Evolutionary conservation across 805 yeast species (phyloP).

Genomic region (Candida xiaguanensis): DNA sequence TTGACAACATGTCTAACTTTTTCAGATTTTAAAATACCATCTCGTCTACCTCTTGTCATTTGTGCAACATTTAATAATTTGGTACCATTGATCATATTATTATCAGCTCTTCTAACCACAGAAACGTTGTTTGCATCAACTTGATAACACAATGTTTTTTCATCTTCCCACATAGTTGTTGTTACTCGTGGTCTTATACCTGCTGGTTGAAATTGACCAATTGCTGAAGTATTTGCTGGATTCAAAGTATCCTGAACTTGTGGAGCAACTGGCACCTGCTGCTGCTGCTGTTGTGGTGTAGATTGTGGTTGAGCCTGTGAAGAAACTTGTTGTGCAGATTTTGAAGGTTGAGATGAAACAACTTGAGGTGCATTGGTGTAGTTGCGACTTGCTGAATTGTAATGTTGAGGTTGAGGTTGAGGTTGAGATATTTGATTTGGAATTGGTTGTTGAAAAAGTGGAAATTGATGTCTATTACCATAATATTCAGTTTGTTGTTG

Average conservation of each 20-base stretch:
- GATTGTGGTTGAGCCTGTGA: conserved; percentile 5
- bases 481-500: conserved; percentile 11
- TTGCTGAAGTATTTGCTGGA: conserved; percentile 21
- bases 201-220: conserved; percentile 45
- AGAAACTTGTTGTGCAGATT: too few species aligned
- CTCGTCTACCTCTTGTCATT: conserved; percentile 84
- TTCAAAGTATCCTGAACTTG: conserved; percentile 19
- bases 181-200: conserved; percentile 62
- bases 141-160: conserved; percentile 78
- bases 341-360: conserved; percentile 7
- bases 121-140: conserved; percentile 79
- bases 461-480: conserved; percentile 17
- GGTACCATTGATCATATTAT: conserved; percentile 83
- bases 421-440: conserved; percentile 25
- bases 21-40: conserved; percentile 77
- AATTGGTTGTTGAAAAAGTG: conserved; percentile 13
- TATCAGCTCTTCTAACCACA: conserved; percentile 81
- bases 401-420: conserved; percentile 17
- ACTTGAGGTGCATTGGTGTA: conserved; percentile 7
- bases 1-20: conserved; percentile 76
- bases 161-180: conserved; percentile 91
- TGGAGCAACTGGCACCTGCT: too few species aligned
- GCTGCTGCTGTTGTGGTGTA: conserved; percentile 6
- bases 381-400: conserved; percentile 14
- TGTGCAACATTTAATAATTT: conserved; percentile 79